phyloP scores from a whole-genome alignment of 495 filamentous ascomycete genomes.

The Penicillium turbatum region DNA sequence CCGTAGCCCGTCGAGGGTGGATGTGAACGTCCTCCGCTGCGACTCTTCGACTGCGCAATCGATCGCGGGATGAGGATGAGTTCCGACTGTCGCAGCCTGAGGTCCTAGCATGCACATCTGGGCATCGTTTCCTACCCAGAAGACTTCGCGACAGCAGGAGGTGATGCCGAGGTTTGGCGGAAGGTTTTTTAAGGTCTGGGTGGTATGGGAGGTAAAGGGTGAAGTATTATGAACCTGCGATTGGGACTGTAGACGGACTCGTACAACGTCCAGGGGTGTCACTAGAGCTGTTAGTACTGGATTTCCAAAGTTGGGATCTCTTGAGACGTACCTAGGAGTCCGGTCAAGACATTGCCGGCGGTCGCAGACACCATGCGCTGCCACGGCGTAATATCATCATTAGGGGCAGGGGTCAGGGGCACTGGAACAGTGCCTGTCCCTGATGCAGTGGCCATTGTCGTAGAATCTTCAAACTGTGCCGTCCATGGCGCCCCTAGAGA shows the following conservation, averaged over 20 bases:
- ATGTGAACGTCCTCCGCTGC: slow-evolving; percentile 76
- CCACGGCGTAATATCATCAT: slow-evolving; percentile 60
- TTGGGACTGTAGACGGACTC: slow-evolving; percentile 91
- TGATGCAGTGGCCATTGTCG: slow-evolving; percentile 36
- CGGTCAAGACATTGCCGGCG: slow-evolving; percentile 83
- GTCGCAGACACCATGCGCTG: slow-evolving; percentile 96
- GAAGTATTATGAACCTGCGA: slow-evolving; percentile 38
- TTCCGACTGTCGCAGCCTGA: slow-evolving; percentile 32
- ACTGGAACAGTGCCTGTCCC: slow-evolving; percentile 24
- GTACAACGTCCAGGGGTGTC: slow-evolving; percentile 94
- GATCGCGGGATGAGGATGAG: slow-evolving; percentile 30
- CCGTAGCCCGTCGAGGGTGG: slow-evolving; percentile 83
- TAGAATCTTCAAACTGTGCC: slow-evolving; percentile 28
- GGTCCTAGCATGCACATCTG: slow-evolving; percentile 70
- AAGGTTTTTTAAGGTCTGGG: slow-evolving; percentile 58
- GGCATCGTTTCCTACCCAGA: slow-evolving; percentile 85
- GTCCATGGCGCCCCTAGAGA: slow-evolving; percentile 35
- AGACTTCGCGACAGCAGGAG: slow-evolving; percentile 93
- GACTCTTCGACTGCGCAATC: slow-evolving; percentile 87
- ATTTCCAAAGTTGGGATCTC: not conserved
- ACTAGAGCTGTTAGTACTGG: slow-evolving; percentile 50
- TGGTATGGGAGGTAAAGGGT: slow-evolving; percentile 45
- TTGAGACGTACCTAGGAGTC: slow-evolving; percentile 66
- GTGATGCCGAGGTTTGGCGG: slow-evolving; percentile 84
- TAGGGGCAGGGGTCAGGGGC: slow-evolving; percentile 11